These are phyloP conservation scores for Blastobotrys apis DNA, from an alignment of 1,139 yeast species.

Conservation along the genomic window DNA sequence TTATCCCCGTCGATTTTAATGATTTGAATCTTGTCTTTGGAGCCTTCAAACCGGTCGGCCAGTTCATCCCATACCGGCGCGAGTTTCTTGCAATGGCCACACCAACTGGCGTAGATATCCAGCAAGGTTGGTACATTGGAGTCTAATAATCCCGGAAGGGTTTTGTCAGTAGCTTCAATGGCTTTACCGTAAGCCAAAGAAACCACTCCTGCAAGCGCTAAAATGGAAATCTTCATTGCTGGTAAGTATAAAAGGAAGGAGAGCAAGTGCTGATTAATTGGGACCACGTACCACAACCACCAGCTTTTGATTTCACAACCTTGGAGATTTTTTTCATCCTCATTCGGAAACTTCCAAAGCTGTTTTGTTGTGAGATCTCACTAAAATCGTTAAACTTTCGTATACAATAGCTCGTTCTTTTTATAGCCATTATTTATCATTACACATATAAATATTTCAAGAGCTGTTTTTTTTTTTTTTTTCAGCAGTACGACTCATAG, in stretches of 20 bases:
- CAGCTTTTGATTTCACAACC: too few species aligned
- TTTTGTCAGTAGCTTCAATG: conserved; percentile 44
- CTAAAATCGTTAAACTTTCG: too few species aligned
- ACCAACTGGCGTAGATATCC: conserved; percentile 79
- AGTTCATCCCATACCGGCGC: conserved; percentile 64
- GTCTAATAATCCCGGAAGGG: conserved; percentile 51
- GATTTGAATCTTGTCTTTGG: conserved; percentile 43
- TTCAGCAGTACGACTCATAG: too few species aligned
- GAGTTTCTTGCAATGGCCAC: conserved; percentile 70
- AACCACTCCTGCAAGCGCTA: neutral
- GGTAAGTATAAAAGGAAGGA: neutral
- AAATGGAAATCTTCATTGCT: neutral
- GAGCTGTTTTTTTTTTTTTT: too few species aligned
- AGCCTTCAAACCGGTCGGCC: conserved; percentile 46
- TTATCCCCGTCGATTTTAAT: conserved; percentile 64
- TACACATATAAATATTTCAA: too few species aligned
- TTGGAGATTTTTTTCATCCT: too few species aligned
- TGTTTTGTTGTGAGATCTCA: too few species aligned
- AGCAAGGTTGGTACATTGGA: conserved; percentile 63
- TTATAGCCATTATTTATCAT: too few species aligned
- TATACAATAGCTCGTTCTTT: too few species aligned
- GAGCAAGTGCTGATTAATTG: neutral
- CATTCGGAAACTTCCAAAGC: too few species aligned
- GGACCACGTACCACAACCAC: too few species aligned
- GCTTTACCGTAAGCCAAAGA: conserved; percentile 23